Evolutionary conservation across 164 flowering plant genomes (phyloP).

Genomic region (Nymphaea colorata): DNA sequence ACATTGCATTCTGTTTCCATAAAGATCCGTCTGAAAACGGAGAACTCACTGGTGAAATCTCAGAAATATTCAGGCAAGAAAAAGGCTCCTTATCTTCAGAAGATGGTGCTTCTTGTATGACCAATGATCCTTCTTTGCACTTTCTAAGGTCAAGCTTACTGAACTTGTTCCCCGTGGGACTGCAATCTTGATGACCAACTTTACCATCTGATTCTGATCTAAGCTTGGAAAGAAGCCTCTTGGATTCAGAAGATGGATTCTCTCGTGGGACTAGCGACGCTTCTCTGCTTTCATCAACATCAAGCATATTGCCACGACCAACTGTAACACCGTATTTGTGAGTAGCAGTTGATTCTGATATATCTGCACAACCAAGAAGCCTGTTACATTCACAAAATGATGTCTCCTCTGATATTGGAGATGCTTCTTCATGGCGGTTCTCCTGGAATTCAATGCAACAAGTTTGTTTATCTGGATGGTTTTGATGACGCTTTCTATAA

Average conservation of each 20-base stretch:
- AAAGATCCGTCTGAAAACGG: slow-evolving; percentile 34
- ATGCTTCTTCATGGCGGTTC: background rate
- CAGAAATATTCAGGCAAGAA: background rate
- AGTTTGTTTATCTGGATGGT: background rate
- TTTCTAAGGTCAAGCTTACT: background rate
- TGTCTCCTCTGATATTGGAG: background rate
- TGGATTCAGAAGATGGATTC: background rate
- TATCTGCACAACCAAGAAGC: background rate
- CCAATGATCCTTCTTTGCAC: background rate
- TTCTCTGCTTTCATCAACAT: background rate
- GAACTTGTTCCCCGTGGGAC: background rate
- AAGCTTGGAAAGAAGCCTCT: background rate
- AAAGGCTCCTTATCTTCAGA: background rate
- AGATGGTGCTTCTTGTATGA: background rate
- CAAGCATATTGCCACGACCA: background rate
- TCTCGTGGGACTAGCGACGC: background rate
- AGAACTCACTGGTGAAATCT: slow-evolving; percentile 14
- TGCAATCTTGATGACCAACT: background rate
- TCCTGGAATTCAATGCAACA: background rate
- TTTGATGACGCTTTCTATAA: background rate
- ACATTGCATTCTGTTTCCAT: slow-evolving; percentile 50
- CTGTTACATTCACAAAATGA: background rate
- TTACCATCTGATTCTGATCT: background rate
- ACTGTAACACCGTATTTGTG: background rate
- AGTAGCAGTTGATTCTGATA: background rate